Evolutionary conservation across 306 rosid species (phyloP), one percentile per base, ranked within the genome.

Genomic region (Vicia faba): DNA sequence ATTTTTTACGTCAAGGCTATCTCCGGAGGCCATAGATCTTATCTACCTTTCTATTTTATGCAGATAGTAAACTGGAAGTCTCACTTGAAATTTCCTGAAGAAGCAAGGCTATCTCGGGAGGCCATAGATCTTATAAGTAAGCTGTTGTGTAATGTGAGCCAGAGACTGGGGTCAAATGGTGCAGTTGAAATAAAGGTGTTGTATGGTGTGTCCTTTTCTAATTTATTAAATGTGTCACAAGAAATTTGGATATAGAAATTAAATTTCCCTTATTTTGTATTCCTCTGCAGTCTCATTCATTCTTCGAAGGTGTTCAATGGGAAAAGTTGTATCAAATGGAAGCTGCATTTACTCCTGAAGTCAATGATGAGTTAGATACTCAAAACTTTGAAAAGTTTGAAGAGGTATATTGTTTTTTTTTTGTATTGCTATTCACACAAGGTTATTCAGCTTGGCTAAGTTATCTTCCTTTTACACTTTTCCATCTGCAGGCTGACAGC

Each of bases 361-460:
- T 93, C 70, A 90, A 90, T 26, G 92, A 90, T 75, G 97, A 93
- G 62, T 84, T 93, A 76, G 99, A 93, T 70, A 90, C 99, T 54
- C 99, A 90, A 82, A 93, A 93, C 81, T 93, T 93, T 75, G 99
- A 93, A 62, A 88, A 90, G 86, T 93, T 93, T 60, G 99, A 93
- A 26, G 99, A 93, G 95, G 99, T 93, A 88, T 63, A 35, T 67
- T 68, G 54, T 78, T 75, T 33, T 33, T 18, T 43, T 56, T 72
- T 61, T 20, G n/a, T 66, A 4, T 60, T 60, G 67, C 58, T 59
- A 53, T 33, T 53, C 46, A 29, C 64, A 18, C 61, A 61, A 11
- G 35, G 64, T 29, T 59, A 36, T 60, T 70, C 48, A 43, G 20
- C 8, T 64, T 70, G 11, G 14, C 68, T 77, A 61, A 66, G 33